These are phyloP conservation scores for Fusarium sp. DNA, from an alignment of 2,329 filamentous ascomycete species.

Conservation along the genomic window DNA sequence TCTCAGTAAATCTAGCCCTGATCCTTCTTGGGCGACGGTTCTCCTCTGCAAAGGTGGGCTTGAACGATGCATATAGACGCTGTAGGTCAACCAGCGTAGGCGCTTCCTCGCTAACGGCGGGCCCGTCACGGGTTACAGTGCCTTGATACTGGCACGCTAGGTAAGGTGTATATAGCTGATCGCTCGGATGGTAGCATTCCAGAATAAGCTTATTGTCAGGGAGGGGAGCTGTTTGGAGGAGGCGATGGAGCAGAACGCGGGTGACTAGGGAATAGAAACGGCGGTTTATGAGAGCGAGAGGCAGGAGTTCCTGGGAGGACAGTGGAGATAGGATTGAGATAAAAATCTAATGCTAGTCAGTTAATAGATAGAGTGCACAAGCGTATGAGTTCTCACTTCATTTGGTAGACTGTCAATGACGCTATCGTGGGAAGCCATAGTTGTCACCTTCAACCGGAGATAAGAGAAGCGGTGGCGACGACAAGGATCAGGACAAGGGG, in stretches of 20 bases:
- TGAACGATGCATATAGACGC: slow-evolving; percentile 76
- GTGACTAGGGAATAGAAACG: slow-evolving; percentile 72
- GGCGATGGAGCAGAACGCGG: slow-evolving; percentile 71
- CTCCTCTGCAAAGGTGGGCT: slow-evolving; percentile 68
- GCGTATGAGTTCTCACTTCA: slow-evolving; percentile 6
- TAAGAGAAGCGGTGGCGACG: background rate
- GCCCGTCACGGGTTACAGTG: slow-evolving; percentile 53
- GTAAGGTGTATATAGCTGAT: slow-evolving; percentile 74
- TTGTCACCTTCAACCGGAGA: background rate
- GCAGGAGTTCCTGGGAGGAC: slow-evolving; percentile 63
- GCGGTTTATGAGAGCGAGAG: slow-evolving; percentile 67
- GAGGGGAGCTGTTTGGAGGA: slow-evolving; percentile 53
- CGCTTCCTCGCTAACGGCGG: slow-evolving; percentile 2
- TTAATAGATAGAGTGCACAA: background rate
- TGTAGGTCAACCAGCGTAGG: slow-evolving; percentile 55
- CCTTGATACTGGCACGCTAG: slow-evolving; percentile 74
- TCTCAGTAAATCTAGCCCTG: slow-evolving; percentile 14
- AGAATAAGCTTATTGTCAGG: slow-evolving; percentile 71
- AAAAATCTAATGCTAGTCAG: slow-evolving; percentile 17
- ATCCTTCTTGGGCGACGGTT: slow-evolving; percentile 51
- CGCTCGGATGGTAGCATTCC: slow-evolving; percentile 81
- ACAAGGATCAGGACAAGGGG: background rate
- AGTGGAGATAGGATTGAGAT: slow-evolving; percentile 53
- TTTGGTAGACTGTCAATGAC: slow-evolving; percentile 30
- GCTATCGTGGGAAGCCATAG: slow-evolving; percentile 17